These are phyloP conservation scores for Podaxis rugospora DNA, from an alignment of 768 basidiomycete genomes.

Conservation along the genomic window DNA sequence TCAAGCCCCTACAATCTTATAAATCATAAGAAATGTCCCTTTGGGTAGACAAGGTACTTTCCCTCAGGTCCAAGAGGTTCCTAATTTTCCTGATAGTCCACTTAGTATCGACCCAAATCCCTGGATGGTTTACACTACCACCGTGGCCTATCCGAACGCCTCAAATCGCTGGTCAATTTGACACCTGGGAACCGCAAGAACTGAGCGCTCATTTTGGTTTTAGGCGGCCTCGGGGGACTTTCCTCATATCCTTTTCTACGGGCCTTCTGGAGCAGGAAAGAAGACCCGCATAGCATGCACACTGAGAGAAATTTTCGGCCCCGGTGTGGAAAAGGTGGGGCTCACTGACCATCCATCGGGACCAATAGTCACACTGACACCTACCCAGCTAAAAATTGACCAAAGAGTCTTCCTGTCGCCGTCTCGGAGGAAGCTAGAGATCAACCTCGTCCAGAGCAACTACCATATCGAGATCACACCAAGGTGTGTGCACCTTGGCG, in stretches of 20 bases:
- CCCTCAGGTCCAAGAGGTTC: constrained; percentile 1
- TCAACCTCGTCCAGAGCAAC: constrained; percentile 96
- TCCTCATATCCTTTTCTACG: constrained; percentile 97
- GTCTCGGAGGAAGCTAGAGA: constrained; percentile 89
- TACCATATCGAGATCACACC: constrained; percentile 98
- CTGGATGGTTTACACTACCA: constrained; percentile 91
- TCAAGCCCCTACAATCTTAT: background rate
- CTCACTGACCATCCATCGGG: background rate
- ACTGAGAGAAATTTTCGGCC: constrained; percentile 82
- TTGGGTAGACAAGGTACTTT: constrained; percentile 59
- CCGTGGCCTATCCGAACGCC: constrained; percentile 66
- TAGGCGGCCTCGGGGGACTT: constrained; percentile 91
- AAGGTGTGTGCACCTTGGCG: constrained; percentile 48
- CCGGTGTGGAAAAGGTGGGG: constrained; percentile 86
- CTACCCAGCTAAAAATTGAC: constrained; percentile 86
- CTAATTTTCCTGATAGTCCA: constrained; percentile 1
- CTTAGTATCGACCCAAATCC: constrained; percentile 77
- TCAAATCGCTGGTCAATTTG: constrained; percentile 63
- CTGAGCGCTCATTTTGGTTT: background rate
- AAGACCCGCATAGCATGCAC: constrained; percentile 95
- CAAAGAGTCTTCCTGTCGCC: constrained; percentile 95
- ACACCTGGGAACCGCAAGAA: background rate
- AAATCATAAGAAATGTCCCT: constrained; percentile 45
- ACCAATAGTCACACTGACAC: background rate
- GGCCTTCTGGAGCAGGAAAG: constrained; percentile 95